These are phyloP conservation scores for Hyphodiscus hymeniophilus DNA, from an alignment of 495 filamentous ascomycete species.

Conservation along the genomic window DNA sequence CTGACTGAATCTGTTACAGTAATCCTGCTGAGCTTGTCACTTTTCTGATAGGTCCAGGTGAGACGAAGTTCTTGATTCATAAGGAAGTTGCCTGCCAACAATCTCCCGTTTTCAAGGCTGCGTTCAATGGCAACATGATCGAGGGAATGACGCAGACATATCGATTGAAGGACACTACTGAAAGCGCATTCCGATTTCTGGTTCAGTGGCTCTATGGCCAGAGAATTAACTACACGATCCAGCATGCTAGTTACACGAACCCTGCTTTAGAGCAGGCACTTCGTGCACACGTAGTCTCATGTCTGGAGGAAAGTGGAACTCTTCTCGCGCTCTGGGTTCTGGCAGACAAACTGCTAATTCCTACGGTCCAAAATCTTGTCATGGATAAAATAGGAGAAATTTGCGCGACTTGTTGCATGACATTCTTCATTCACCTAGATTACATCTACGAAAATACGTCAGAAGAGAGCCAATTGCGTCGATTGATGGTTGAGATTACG, in stretches of 20 bases:
- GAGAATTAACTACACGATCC: neutral
- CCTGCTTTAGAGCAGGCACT: too few relatives aligned
- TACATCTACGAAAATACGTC: neutral
- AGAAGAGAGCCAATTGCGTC: neutral
- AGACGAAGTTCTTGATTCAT: neutral
- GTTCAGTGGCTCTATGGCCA: slow-evolving; percentile 1
- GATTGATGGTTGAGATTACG: neutral
- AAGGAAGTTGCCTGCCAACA: slow-evolving; percentile 4
- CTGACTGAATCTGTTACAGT: too few relatives aligned
- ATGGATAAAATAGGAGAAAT: neutral
- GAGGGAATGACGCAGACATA: slow-evolving; percentile 8
- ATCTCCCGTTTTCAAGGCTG: slow-evolving; percentile 2
- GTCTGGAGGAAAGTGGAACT: neutral
- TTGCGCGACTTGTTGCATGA: too few relatives aligned
- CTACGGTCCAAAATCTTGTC: slow-evolving; percentile 1
- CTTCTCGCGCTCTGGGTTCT: slow-evolving; percentile 2
- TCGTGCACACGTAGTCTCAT: too few relatives aligned
- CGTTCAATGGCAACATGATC: slow-evolving; percentile 4
- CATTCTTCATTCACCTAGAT: too few relatives aligned
- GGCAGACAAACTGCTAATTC: slow-evolving; percentile 6
- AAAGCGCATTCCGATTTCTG: neutral
- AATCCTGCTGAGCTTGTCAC: neutral
- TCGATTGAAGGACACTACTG: neutral
- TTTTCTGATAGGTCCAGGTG: neutral
- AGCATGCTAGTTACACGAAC: too few relatives aligned